A percentile compares a stretch with the other conserved stretches of the same genome.
Conservation (phyloP, 2,329 filamentous ascomycete genomes). For the Aspergillus aculeatus region DNA sequence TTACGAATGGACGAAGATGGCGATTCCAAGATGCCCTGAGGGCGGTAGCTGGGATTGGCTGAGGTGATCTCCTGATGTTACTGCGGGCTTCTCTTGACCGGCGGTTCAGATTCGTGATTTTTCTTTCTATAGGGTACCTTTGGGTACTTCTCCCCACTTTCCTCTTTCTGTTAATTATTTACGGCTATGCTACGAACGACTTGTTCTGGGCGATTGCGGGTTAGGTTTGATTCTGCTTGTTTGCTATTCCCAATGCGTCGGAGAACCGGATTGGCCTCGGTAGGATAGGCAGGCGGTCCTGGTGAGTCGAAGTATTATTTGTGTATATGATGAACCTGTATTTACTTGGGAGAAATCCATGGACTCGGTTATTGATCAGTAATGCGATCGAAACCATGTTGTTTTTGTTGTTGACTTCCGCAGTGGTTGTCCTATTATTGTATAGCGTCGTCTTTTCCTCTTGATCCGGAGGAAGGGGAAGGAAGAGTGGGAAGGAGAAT, state of each 20-base stretch:
- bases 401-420: neutral
- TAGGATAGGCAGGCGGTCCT: neutral
- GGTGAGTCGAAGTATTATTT: neutral
- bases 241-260: neutral
- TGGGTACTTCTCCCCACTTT: neutral
- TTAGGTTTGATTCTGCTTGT: neutral
- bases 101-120: neutral
- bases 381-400: no score
- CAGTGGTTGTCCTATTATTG: neutral
- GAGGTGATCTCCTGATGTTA: conserved; percentile 12
- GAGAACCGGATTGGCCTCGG: neutral
- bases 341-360: neutral
- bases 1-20: conserved; percentile 36
- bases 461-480: neutral
- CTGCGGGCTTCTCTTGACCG: conserved; percentile 1
- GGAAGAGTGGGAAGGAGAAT: neutral
- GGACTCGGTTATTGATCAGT: neutral
- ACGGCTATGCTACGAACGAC: neutral
- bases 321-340: neutral
- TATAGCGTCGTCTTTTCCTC: neutral
- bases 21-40: conserved; percentile 37
- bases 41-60: conserved; percentile 16
- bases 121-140: neutral
- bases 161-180: conserved; percentile 1
- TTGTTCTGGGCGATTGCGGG: neutral